Evolutionary conservation across 2,329 filamentous ascomycete species (phyloP), one percentile per base, ranked within the genome.

Genomic region (Verticillium albo-atrum): DNA sequence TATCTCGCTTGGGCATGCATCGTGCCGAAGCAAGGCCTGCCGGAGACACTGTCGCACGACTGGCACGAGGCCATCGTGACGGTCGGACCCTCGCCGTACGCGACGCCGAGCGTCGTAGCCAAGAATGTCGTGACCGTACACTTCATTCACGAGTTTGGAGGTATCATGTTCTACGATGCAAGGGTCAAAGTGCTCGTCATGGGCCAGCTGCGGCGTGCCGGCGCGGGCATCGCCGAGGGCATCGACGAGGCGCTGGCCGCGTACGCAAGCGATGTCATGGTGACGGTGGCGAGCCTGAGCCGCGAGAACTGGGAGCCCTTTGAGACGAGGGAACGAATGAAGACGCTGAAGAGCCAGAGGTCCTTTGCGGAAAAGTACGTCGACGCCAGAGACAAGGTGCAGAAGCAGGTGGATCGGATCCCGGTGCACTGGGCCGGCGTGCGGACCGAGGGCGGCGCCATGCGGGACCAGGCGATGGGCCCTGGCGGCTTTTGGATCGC

Each of bases 1-100:
- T 90, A 87, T 66, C 85, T 88, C 42, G 87, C 85, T 3, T 90
- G 88, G 87, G 82, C 80, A 0, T 72, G 79, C 1, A 65, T 85
- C 2, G 62, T 78, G 1, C 72, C 75, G 0, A 68, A 69, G 0
- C 70, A 73, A 25, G 68, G 66, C 0, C 62, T 67, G 2, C 55
- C 55, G 15, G 73, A 75, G 3, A 68, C 69, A 3, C 56, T 75
- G 2, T 70, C 75, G 0, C 61, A 70, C 3, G 74, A 78, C 32
- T 90, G 88, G 88, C 76, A 82, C 61, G 81, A 86, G 64, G 78
- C 80, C 3, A 74, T 90, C 12, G 78, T 90, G 54, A 82, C 80
- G 0, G 76, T 87, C 20, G 79, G 79, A 0, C 82, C 83, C 0
- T 74, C 79, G 0, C 77, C 79, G 1, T 75, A 81, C 32, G 72